These are phyloP conservation scores for Fusarium sp. DNA, from an alignment of 2,329 filamentous ascomycete genomes.

Conservation along the genomic window DNA sequence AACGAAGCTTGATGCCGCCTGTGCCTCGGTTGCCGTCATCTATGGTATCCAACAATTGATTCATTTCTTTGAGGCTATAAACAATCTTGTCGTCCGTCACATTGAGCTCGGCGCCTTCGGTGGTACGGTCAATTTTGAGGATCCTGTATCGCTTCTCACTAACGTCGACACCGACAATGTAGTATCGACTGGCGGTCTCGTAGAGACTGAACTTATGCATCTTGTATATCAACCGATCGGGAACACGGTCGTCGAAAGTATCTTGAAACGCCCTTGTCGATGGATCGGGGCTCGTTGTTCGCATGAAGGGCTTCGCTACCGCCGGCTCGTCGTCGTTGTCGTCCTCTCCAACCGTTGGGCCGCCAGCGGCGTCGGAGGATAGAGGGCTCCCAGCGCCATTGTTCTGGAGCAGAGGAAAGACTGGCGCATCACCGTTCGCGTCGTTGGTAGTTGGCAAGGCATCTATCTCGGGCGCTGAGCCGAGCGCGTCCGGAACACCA, in stretches of 20 bases:
- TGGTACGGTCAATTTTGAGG: slow-evolving; percentile 93
- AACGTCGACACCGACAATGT: slow-evolving; percentile 93
- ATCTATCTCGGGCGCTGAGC: slow-evolving; percentile 35
- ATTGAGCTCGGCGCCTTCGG: slow-evolving; percentile 80
- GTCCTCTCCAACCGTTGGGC: slow-evolving; percentile 56
- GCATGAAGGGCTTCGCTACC: slow-evolving; percentile 70
- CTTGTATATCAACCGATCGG: slow-evolving; percentile 64
- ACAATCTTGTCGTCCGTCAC: slow-evolving; percentile 96
- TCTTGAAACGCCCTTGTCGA: slow-evolving; percentile 50
- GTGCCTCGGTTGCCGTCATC: slow-evolving; percentile 94
- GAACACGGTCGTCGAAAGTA: slow-evolving; percentile 53
- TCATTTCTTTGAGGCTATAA: slow-evolving; percentile 93
- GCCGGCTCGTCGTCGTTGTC: slow-evolving; percentile 73
- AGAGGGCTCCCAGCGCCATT: slow-evolving; percentile 52
- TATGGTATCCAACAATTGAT: slow-evolving; percentile 91
- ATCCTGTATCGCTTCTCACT: slow-evolving; percentile 91
- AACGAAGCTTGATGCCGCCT: slow-evolving; percentile 90
- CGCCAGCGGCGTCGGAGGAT: slow-evolving; percentile 47
- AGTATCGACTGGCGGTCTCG: slow-evolving; percentile 93
- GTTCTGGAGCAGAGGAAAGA: slow-evolving; percentile 56
- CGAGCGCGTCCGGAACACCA: slow-evolving; percentile 43
- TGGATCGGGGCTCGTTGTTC: slow-evolving; percentile 68
- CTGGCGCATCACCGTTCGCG: slow-evolving; percentile 46
- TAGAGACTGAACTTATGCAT: slow-evolving; percentile 99
- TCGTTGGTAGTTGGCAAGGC: slow-evolving; percentile 34